Evolutionary conservation across 139 green algal genomes (phyloP).

Genomic region (Dunaliella sp.): DNA sequence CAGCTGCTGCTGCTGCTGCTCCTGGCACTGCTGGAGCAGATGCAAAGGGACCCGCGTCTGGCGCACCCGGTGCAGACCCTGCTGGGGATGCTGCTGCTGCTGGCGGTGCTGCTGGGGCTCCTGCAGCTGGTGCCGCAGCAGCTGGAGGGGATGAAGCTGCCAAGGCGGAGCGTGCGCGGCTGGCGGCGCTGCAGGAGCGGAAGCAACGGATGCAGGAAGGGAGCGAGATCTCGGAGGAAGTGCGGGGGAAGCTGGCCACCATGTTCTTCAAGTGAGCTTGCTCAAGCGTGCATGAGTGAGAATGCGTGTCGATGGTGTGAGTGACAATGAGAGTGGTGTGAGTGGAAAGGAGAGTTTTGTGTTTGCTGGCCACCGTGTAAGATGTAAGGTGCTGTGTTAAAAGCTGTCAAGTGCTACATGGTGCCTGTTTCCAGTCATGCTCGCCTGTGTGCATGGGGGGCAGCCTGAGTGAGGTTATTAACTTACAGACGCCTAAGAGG

Average conservation of each 20-base stretch:
- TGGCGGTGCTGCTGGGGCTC: background rate
- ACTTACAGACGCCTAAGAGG: too few species aligned
- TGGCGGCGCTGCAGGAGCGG: background rate
- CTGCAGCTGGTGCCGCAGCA: background rate
- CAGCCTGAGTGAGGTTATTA: too few species aligned
- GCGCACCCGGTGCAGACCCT: background rate
- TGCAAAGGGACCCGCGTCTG: background rate
- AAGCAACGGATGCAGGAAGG: background rate
- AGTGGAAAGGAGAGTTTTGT: too few species aligned
- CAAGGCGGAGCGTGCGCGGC: background rate
- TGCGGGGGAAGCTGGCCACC: slow-evolving; percentile 60
- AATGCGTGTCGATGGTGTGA: background rate
- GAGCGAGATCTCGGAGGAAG: background rate
- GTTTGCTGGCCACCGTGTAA: too few species aligned
- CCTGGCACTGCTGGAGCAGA: background rate
- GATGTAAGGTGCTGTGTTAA: too few species aligned
- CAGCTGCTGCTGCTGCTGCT: background rate
- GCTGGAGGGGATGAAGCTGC: background rate
- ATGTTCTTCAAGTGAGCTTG: slow-evolving; percentile 59
- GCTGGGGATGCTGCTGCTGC: background rate
- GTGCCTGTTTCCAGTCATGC: too few species aligned
- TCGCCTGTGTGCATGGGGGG: too few species aligned
- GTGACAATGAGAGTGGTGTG: too few species aligned
- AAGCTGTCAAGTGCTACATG: too few species aligned
- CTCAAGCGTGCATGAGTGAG: background rate